These are phyloP conservation scores for Crassisporium funariophilum DNA, from an alignment of 768 basidiomycete genomes.

Conservation along the genomic window DNA sequence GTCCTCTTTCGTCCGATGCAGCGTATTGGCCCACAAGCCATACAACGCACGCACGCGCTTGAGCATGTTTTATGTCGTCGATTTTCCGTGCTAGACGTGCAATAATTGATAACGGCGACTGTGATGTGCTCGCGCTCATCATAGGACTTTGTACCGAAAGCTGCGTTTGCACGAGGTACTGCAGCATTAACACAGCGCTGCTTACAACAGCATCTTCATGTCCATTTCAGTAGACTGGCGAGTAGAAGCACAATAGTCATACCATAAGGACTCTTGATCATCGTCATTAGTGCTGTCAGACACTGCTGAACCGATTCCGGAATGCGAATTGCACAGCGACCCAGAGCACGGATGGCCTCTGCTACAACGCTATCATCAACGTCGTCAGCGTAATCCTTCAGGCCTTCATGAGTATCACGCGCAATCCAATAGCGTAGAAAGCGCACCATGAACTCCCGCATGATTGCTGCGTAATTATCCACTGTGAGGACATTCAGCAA, in stretches of 20 bases:
- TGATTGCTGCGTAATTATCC: conserved; percentile 69
- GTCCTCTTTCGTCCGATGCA: conserved; percentile 34
- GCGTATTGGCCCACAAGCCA: conserved; percentile 95
- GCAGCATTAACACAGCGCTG: conserved; percentile 82
- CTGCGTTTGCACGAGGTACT: conserved; percentile 77
- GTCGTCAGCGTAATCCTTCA: conserved; percentile 82
- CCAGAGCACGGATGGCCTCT: conserved; percentile 78
- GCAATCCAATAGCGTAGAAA: background rate
- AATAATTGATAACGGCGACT: conserved; percentile 67
- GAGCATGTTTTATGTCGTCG: conserved; percentile 76
- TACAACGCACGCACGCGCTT: conserved; percentile 84
- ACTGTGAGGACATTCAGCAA: conserved; percentile 64
- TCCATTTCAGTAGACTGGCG: background rate
- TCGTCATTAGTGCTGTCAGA: conserved; percentile 70
- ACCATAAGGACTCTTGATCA: conserved; percentile 82
- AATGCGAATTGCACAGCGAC: conserved; percentile 67
- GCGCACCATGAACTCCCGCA: conserved; percentile 86
- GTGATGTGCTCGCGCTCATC: conserved; percentile 25
- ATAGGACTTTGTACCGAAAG: conserved; percentile 38
- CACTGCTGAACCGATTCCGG: conserved; percentile 74
- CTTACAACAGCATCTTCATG: conserved; percentile 71
- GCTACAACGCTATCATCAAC: conserved; percentile 69
- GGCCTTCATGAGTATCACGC: background rate
- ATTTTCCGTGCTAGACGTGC: conserved; percentile 74
- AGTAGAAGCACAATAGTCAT: conserved; percentile 19